These are phyloP conservation scores for Botrytis byssoidea DNA, from an alignment of 2,329 filamentous ascomycete genomes.

Conservation along the genomic window DNA sequence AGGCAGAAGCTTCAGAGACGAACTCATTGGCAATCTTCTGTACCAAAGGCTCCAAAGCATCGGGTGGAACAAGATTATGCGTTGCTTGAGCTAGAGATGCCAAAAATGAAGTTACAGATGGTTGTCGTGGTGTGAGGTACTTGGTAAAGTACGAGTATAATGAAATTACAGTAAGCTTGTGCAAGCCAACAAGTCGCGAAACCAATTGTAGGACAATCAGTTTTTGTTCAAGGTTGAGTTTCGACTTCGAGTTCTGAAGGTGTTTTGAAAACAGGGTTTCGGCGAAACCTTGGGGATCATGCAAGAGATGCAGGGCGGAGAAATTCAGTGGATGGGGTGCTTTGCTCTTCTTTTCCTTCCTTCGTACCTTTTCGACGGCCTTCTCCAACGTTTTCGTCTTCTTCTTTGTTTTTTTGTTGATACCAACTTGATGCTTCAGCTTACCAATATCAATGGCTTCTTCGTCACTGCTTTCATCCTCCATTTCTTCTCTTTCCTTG, in stretches of 20 bases:
- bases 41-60: slow-evolving; percentile 84
- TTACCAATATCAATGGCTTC: slow-evolving; percentile 78
- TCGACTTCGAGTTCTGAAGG: slow-evolving; percentile 80
- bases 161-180: slow-evolving; percentile 84
- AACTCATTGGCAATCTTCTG: slow-evolving; percentile 99
- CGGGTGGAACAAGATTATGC: slow-evolving; percentile 87
- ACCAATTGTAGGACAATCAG: slow-evolving; percentile 88
- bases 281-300: slow-evolving; percentile 92
- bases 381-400: slow-evolving; percentile 74
- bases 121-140: slow-evolving; percentile 23
- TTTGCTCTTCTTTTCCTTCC: slow-evolving; percentile 81
- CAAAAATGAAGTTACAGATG: slow-evolving; percentile 66
- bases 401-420: slow-evolving; percentile 97
- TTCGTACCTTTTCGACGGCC: slow-evolving; percentile 79
- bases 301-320: slow-evolving; percentile 87
- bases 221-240: slow-evolving; percentile 83
- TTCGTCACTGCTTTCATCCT: slow-evolving; percentile 85
- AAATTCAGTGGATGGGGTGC: slow-evolving; percentile 90
- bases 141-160: slow-evolving; percentile 67
- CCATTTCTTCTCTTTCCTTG: slow-evolving; percentile 89
- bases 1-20: slow-evolving; percentile 87
- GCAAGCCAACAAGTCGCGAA: slow-evolving; percentile 84
- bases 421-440: slow-evolving; percentile 78
- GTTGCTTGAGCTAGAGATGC: slow-evolving; percentile 90
- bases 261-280: slow-evolving; percentile 90